A percentile compares a stretch with the other conserved stretches of the same genome.
Evolutionary conservation across 257 asterid species (phyloP).

Genomic region (Solanum ossicruentum): DNA sequence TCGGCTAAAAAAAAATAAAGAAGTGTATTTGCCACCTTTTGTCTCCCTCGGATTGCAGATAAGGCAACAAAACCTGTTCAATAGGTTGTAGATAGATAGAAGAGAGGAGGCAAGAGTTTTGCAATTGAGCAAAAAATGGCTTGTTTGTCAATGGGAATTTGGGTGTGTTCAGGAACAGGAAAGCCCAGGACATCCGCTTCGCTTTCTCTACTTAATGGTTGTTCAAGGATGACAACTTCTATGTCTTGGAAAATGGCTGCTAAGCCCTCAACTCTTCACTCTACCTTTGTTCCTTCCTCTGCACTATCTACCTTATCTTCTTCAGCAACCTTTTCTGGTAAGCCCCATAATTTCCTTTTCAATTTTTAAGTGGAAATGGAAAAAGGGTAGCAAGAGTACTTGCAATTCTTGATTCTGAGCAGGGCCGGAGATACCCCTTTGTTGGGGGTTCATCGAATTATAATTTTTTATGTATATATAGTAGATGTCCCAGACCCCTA

Average conservation of each 20-base stretch:
- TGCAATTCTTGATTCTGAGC: too few species aligned
- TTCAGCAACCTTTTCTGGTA: conserved; percentile 54
- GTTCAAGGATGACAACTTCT: not conserved
- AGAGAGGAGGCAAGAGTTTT: not conserved
- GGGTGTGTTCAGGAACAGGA: conserved; percentile 2
- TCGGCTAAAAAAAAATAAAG: fast-evolving
- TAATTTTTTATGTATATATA: too few species aligned
- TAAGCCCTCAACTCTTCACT: conserved; percentile 25
- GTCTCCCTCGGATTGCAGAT: conserved; percentile 13
- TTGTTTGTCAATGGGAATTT: conserved; percentile 37
- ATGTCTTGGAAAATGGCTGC: conserved; percentile 18
- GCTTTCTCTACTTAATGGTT: conserved; percentile 31
- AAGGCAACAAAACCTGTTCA: conserved; percentile 11
- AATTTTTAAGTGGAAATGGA: not conserved
- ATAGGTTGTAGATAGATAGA: not conserved
- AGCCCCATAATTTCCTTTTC: not conserved
- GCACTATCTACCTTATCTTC: conserved; percentile 41
- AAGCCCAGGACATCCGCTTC: conserved; percentile 47
- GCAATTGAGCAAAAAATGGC: conserved; percentile 31
- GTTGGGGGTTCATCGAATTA: too few species aligned
- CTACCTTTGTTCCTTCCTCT: conserved; percentile 35
- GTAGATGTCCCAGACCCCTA: too few species aligned
- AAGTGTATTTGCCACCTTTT: not conserved
- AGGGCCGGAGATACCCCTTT: too few species aligned
- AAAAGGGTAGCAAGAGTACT: too few species aligned